phyloP scores from a whole-genome alignment of 176 grass and related monocot species.

The Raddia distichophylla region DNA sequence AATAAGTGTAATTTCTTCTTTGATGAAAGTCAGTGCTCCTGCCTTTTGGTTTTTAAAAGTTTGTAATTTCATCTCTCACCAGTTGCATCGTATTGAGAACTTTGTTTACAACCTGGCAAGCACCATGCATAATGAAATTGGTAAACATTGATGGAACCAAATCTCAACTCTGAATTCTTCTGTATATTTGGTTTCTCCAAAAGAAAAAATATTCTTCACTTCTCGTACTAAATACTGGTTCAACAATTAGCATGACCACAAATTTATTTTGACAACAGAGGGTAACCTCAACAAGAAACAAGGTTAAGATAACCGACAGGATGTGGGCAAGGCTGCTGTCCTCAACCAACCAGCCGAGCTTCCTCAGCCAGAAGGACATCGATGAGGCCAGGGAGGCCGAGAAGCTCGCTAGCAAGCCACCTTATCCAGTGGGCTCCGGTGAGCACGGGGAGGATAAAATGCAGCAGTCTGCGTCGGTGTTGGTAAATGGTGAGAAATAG shows the following conservation, averaged over 20 bases:
- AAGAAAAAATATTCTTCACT: background rate
- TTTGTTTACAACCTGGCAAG: conserved; percentile 15
- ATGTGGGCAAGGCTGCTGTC: conserved; percentile 88
- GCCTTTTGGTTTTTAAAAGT: no score
- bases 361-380: conserved; percentile 67
- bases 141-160: background rate
- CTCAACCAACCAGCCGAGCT: conserved; percentile 86
- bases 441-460: conserved; percentile 6
- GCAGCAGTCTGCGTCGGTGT: conserved; percentile 14
- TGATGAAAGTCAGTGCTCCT: no score
- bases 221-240: background rate
- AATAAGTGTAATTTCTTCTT: background rate
- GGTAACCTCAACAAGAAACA: conserved; percentile 72
- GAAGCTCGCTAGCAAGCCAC: conserved; percentile 12
- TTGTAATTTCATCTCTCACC: background rate
- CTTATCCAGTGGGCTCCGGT: background rate
- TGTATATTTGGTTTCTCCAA: background rate
- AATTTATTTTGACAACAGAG: conserved; percentile 49
- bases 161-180: background rate
- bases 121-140: background rate
- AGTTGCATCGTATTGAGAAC: background rate
- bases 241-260: conserved; percentile 2
- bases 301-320: conserved; percentile 77
- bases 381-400: conserved; percentile 50
- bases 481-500: conserved; percentile 57